Evolutionary conservation across 495 filamentous ascomycete genomes (phyloP).

Genomic region (Aspergillus bridgeri): DNA sequence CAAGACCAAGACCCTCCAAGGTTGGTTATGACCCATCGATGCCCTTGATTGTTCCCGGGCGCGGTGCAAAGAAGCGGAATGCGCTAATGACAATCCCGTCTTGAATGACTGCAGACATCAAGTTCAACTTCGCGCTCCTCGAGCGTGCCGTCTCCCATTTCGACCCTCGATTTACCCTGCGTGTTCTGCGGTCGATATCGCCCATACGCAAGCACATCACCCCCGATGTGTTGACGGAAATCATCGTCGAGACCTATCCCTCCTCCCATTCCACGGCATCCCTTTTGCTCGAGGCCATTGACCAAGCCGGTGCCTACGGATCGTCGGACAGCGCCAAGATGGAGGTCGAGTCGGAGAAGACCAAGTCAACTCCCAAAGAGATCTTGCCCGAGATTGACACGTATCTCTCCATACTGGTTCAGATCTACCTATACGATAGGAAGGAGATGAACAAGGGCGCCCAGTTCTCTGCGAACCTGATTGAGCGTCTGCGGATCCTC

Average conservation of each 20-base stretch:
- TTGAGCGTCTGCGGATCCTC: conserved; percentile 77
- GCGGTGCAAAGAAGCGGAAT: neutral
- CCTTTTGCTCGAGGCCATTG: conserved; percentile 65
- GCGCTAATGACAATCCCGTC: conserved; percentile 2
- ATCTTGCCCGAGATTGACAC: conserved; percentile 85
- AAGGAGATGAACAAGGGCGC: conserved; percentile 75
- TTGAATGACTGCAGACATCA: conserved; percentile 65
- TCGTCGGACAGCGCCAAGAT: conserved; percentile 54
- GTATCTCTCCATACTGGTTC: conserved; percentile 83
- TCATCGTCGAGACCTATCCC: conserved; percentile 75
- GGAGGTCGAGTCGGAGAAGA: conserved; percentile 69
- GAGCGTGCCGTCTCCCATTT: conserved; percentile 91
- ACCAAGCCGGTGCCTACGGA: conserved; percentile 59
- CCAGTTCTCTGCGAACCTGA: conserved; percentile 75
- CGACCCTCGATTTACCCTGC: conserved; percentile 89
- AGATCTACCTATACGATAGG: conserved; percentile 85
- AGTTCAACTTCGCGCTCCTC: conserved; percentile 84
- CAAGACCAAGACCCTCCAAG: conserved; percentile 63
- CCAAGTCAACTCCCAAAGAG: conserved; percentile 54
- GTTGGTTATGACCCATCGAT: conserved; percentile 28
- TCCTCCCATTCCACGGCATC: conserved; percentile 61
- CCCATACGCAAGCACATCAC: conserved; percentile 88
- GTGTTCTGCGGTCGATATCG: conserved; percentile 91
- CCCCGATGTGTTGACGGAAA: conserved; percentile 72
- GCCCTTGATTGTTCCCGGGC: neutral